phyloP scores from a whole-genome alignment of 805 yeast genomes.

The Suhomyces sp. region DNA sequence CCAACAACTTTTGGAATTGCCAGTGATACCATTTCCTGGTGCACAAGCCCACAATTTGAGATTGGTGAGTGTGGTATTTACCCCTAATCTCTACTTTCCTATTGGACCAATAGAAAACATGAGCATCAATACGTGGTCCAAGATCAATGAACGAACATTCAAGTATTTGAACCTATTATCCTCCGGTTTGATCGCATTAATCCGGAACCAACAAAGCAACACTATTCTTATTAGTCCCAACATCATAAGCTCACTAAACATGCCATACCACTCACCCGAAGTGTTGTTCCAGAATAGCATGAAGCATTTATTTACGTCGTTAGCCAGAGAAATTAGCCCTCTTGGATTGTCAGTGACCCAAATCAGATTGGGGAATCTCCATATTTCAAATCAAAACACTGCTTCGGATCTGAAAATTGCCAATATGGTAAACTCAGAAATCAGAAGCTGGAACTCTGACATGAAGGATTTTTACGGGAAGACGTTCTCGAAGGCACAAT shows the following conservation, averaged over 20 bases:
- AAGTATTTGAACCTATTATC: conserved; percentile 52
- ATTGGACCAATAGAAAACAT: conserved; percentile 65
- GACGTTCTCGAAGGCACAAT: conserved; percentile 32
- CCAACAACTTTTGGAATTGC: conserved; percentile 47
- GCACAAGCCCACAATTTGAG: conserved; percentile 55
- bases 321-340: conserved; percentile 35
- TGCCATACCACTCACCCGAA: conserved; percentile 68
- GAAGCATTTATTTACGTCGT: conserved; percentile 31
- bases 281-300: conserved; percentile 51
- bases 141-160: conserved; percentile 45
- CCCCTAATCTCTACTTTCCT: conserved; percentile 70
- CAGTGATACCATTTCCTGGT: conserved; percentile 59
- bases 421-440: conserved; percentile 34
- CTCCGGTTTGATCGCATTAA: conserved; percentile 54
- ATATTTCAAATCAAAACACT: conserved; percentile 24
- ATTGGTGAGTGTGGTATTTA: conserved; percentile 63
- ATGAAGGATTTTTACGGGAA: conserved; percentile 33
- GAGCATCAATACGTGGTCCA: conserved; percentile 52
- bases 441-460: conserved; percentile 38
- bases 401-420: conserved; percentile 21
- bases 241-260: conserved; percentile 50
- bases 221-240: conserved; percentile 54
- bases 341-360: conserved; percentile 40
- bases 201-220: conserved; percentile 50
- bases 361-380: conserved; percentile 40